These are phyloP conservation scores for Umbelopsis sp. DNA, from an alignment of 192 early-diverging fungal genomes.

Conservation along the genomic window DNA sequence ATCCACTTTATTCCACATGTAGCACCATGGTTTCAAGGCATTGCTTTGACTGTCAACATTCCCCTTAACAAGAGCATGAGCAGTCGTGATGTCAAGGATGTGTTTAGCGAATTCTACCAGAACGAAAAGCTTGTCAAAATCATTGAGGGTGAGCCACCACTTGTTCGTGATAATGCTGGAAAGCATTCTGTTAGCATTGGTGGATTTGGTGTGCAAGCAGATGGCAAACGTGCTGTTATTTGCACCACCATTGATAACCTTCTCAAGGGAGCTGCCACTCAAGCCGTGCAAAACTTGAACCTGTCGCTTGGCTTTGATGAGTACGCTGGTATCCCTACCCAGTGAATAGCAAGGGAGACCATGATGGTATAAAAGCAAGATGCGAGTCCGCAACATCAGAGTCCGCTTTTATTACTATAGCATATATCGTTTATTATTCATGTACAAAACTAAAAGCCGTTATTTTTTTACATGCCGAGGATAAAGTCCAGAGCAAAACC, in stretches of 20 bases:
- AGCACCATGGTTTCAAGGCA: conserved; percentile 93
- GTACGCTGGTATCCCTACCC: conserved; percentile 82
- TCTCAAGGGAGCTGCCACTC: conserved; percentile 99
- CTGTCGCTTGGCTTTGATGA: conserved; percentile 89
- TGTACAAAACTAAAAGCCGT: neutral
- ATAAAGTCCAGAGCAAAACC: too few relatives aligned
- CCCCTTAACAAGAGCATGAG: conserved; percentile 80
- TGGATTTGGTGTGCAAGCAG: conserved; percentile 87
- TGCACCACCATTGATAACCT: conserved; percentile 95
- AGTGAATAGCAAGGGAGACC: neutral
- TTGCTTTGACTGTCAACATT: conserved; percentile 85
- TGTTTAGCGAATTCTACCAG: conserved; percentile 73
- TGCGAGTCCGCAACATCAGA: too few relatives aligned
- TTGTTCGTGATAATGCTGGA: conserved; percentile 88
- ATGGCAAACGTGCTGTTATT: conserved; percentile 81
- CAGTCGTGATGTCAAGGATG: conserved; percentile 66
- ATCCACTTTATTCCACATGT: conserved; percentile 92
- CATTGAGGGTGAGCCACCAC: conserved; percentile 65
- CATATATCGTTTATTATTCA: conserved; percentile 18
- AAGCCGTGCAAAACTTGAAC: conserved; percentile 97
- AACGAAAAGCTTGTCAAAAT: conserved; percentile 87
- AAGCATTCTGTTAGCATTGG: conserved; percentile 91
- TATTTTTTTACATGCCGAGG: too few relatives aligned
- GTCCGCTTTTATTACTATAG: conserved; percentile 10
- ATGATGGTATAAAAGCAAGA: too few relatives aligned